Conservation (phyloP, 306 rosid genomes). For the Rosa multiflora region DNA sequence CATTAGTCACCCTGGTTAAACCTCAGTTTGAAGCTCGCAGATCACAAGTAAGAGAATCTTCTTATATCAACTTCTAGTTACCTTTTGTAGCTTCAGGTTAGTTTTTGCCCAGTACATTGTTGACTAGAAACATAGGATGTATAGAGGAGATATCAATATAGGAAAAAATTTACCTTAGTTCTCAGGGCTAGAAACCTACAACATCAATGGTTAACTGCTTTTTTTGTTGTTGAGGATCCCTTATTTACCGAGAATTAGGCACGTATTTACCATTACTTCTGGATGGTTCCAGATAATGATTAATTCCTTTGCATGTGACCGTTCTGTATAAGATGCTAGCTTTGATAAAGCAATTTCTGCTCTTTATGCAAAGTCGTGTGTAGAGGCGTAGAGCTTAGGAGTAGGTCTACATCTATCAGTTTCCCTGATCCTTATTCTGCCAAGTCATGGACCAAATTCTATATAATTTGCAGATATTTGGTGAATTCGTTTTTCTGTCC, state of each 20-base stretch:
- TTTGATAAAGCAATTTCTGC: neutral
- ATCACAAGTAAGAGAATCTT: conserved; percentile 62
- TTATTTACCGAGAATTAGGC: neutral
- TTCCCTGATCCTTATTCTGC: neutral
- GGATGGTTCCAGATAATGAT: neutral
- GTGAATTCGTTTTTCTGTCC: neutral
- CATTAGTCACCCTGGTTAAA: conserved; percentile 77
- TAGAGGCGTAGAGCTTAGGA: neutral
- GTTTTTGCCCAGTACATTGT: neutral
- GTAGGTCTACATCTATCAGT: neutral
- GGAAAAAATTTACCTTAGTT: neutral
- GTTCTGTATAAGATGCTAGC: neutral
- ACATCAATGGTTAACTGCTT: neutral
- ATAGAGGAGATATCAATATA: neutral
- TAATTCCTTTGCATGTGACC: neutral
- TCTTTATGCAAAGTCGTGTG: neutral
- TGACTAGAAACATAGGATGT: neutral
- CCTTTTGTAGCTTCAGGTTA: neutral
- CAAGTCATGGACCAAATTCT: neutral
- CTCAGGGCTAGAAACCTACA: neutral
- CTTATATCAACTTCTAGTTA: conserved; percentile 5
- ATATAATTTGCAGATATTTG: neutral
- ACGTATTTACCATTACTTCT: neutral
- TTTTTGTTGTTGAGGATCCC: neutral
- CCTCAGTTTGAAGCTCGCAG: conserved; percentile 95